Evolutionary conservation across 345 rosid species (phyloP).

Genomic region (Pelargonium nanum): DNA sequence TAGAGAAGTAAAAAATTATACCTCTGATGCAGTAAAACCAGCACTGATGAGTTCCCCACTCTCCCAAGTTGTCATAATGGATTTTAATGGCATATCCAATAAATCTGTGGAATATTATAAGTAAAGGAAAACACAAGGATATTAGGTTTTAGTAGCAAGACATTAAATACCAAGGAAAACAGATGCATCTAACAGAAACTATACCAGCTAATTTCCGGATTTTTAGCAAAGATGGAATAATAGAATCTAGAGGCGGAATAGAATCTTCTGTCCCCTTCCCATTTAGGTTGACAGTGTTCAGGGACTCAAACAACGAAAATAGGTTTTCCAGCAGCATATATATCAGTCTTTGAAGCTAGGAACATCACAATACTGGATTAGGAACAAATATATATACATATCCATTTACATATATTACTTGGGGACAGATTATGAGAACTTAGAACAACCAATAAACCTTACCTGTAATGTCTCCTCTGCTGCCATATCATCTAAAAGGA

Average conservation of each 20-base stretch:
- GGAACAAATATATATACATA: conserved; percentile 5
- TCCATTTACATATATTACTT: too few relatives aligned
- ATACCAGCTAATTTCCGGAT: conserved; percentile 80
- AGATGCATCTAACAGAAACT: conserved; percentile 13
- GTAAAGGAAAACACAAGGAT: conserved; percentile 1
- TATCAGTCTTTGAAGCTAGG: conserved; percentile 77
- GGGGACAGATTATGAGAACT: neutral
- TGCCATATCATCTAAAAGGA: conserved; percentile 87
- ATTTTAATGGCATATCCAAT: conserved; percentile 80
- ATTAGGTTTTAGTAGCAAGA: conserved; percentile 1
- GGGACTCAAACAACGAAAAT: conserved; percentile 51
- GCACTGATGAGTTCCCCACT: conserved; percentile 60
- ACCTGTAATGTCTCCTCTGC: conserved; percentile 97
- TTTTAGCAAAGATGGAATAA: conserved; percentile 65
- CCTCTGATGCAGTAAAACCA: conserved; percentile 74
- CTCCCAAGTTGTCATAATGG: conserved; percentile 78
- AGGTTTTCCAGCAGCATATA: conserved; percentile 65
- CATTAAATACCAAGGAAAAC: conserved; percentile 5
- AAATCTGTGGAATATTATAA: conserved; percentile 39
- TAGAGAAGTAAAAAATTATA: conserved; percentile 12
- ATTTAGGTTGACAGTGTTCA: conserved; percentile 25
- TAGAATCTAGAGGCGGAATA: conserved; percentile 35
- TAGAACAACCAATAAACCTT: neutral
- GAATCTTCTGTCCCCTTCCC: conserved; percentile 30
- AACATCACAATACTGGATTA: conserved; percentile 8